Conservation (phyloP, 768 basidiomycete genomes). For the Tylopilus plumbeoviolaceoides region DNA sequence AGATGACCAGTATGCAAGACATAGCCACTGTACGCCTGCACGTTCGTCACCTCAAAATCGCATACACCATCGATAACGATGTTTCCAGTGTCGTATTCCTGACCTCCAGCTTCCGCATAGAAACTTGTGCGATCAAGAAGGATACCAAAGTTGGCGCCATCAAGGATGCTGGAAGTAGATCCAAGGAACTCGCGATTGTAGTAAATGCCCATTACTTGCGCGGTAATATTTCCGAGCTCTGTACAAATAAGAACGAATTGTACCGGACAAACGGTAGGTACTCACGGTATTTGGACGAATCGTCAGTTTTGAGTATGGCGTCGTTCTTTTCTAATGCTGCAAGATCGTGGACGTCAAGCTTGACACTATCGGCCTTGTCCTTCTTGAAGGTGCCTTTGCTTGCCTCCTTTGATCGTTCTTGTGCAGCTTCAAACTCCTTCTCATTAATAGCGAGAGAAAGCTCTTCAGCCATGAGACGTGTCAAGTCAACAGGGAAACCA, state of each 20-base stretch:
- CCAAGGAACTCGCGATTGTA: constrained; percentile 68
- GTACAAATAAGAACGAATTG: neutral
- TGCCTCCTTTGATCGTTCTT: constrained; percentile 83
- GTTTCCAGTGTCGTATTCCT: constrained; percentile 94
- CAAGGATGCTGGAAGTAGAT: constrained; percentile 64
- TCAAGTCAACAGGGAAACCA: constrained; percentile 96
- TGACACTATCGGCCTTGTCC: constrained; percentile 63
- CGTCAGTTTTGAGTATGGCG: constrained; percentile 85
- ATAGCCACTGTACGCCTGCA: constrained; percentile 93
- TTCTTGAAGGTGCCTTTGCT: constrained; percentile 83
- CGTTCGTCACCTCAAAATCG: constrained; percentile 91
- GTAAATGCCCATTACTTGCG: constrained; percentile 81
- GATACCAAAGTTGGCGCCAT: constrained; percentile 72
- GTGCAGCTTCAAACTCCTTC: constrained; percentile 84
- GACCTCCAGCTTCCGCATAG: constrained; percentile 96
- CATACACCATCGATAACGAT: constrained; percentile 88
- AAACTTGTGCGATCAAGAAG: constrained; percentile 92
- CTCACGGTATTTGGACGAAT: constrained; percentile 87
- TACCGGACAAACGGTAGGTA: constrained; percentile 3
- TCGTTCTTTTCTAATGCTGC: constrained; percentile 77
- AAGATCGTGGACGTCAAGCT: constrained; percentile 94
- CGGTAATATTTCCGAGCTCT: constrained; percentile 77
- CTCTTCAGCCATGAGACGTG: constrained; percentile 96
- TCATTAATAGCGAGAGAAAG: constrained; percentile 81
- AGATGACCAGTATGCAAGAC: constrained; percentile 89